A percentile compares a stretch with the other conserved stretches of the same genome.
Evolutionary conservation across 2,329 filamentous ascomycete genomes (phyloP).

Genomic region (Aspergillus sclerotialis): DNA sequence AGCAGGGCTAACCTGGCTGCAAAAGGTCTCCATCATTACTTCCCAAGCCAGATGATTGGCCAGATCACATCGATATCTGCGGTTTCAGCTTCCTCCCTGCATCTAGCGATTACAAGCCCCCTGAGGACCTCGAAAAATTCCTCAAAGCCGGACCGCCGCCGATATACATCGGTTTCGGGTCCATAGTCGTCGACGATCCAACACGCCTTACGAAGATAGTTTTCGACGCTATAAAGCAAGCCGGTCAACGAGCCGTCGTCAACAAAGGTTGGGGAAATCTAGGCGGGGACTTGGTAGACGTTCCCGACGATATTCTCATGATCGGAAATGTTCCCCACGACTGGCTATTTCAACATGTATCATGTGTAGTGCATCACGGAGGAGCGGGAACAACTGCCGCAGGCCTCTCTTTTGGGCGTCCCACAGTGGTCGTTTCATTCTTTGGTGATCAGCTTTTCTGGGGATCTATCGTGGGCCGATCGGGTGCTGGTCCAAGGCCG

Average conservation of each 20-base stretch:
- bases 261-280: slow-evolving; percentile 86
- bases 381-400: slow-evolving; percentile 83
- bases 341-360: slow-evolving; percentile 78
- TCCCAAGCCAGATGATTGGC: slow-evolving; percentile 74
- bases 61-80: slow-evolving; percentile 60
- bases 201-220: slow-evolving; percentile 63
- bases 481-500: slow-evolving; percentile 64
- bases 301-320: slow-evolving; percentile 76
- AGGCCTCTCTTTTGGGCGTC: slow-evolving; percentile 71
- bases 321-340: slow-evolving; percentile 81
- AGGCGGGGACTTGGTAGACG: slow-evolving; percentile 60
- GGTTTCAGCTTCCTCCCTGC: slow-evolving; percentile 71
- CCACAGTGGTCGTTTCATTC: slow-evolving; percentile 78
- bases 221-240: slow-evolving; percentile 60
- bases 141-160: slow-evolving; percentile 63
- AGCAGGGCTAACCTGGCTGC: not conserved
- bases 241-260: slow-evolving; percentile 69
- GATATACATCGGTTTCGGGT: slow-evolving; percentile 77
- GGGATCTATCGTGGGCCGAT: slow-evolving; percentile 67
- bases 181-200: slow-evolving; percentile 72
- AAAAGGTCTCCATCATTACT: slow-evolving; percentile 63
- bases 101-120: slow-evolving; percentile 59
- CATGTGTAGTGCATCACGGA: slow-evolving; percentile 78
- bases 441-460: slow-evolving; percentile 82
- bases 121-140: slow-evolving; percentile 59